Base-by-base conservation (phyloP, 768 basidiomycete genomes). In the Hygrocybe punicea region DNA sequence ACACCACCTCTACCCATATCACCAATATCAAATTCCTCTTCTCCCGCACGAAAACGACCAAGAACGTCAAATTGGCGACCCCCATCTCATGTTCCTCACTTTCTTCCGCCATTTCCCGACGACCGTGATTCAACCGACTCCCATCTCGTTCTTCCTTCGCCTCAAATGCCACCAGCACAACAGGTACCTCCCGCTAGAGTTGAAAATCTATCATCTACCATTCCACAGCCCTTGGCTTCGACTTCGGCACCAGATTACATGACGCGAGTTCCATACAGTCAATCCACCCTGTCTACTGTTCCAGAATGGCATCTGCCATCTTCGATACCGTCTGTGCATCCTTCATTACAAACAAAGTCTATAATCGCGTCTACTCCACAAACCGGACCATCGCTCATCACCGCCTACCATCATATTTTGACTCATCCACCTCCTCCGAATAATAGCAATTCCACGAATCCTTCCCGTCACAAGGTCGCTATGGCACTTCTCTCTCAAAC, bases 351-450 rank as follows among this genome's bases (percentile, higher is more conserved):
- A 14, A 23, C 53, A 7, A 53, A 52, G 24, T 63, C 63, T 35
- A 40, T 63, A 25, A 77, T 75, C 4, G 66, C 76, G 6, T 69
- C 80, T 4, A 79, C 80, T 1, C 82, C 85, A 0, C 81, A 81
- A 60, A 79, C 80, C 6, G 85, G 88, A 60, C 86, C 80, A 2
- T 77, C 87, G 1, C 79, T 91, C 29, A 68, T 88, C 42, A 73
- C 76, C 11, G 89, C 86, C 5, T 91, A 89, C 64, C 90, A 89
- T 60, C 85, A 91, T 61, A 85, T 90, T 58, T 78, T 90, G 50
- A 89, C 85, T 0, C 83, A 90, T 61, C 85, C 86, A 1, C 81
- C 85, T 0, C 73, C 83, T 0, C 67, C 78, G 0, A 71, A 74
- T 52, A 71, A 74, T 52, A 73, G 77, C 0, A 74, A 75, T 5